Base-by-base conservation (phyloP, 2,329 filamentous ascomycete species). In the Ceratocystis alfenasii region DNA sequence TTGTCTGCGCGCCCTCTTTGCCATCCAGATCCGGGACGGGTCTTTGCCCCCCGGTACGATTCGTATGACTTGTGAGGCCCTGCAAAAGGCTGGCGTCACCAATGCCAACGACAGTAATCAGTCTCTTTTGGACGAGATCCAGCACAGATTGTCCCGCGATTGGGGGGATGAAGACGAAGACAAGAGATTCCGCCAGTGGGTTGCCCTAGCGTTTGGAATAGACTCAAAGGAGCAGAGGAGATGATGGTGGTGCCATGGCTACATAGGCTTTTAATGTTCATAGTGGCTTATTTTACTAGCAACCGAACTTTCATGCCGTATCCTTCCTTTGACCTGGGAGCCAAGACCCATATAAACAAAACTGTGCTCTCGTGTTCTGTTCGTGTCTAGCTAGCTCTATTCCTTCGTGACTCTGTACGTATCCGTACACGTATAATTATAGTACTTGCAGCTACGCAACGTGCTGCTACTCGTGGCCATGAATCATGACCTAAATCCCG, bases 101-200 rank as follows among this genome's bases (percentile, higher is more conserved):
- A 33, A 33, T 17, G 5, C 55, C 25, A 59, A 28, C 25, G n/a
- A 36, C 17, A 25, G 7, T 15, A 59, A 36, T 8, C 8, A 33
- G 30, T 6, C 55, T 30, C 5, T 59, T n/a, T 17, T n/a, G 55
- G 8, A 2, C 28, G 55, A 59, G 25, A 59, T 59, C 15, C 55
- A 28, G 1, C 55, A 59, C 12, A 33, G 55, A n/a, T 28, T 59
- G 28, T 59, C 28, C 33, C 55, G 55, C 15, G 55, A 59, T n/a
- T 59, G 55, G 55, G 55, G 55, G 20, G 55, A 59, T 36, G 55
- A 59, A 36, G 55, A 59, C 28, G 55, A 22, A 22, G 22, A 59
- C 6, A 59, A 59, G 12, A 59, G 55, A 36, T 59, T 59, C 30
- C 55, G 28, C 7, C 55, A 59, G 20, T 59, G 55, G 55, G 55